Conservation (phyloP, 768 basidiomycete species). For the Naganishia antarctica region DNA sequence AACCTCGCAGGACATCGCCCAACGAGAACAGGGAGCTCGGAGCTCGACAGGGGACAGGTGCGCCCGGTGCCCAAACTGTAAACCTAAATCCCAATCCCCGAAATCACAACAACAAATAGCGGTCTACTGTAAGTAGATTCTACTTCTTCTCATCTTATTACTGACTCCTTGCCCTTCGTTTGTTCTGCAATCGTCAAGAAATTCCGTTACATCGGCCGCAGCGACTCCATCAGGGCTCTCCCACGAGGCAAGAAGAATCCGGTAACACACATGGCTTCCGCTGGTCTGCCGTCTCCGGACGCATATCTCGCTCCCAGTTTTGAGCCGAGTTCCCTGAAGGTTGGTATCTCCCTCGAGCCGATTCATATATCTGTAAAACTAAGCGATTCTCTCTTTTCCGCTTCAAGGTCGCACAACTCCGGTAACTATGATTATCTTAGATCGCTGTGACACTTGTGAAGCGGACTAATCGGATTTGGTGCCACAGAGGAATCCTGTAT, state of each 20-base stretch:
- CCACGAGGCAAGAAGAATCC: background rate
- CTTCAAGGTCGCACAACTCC: constrained; percentile 43
- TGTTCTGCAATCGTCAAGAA: background rate
- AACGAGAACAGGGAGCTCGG: no score
- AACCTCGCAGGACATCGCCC: constrained; percentile 14
- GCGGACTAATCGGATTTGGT: background rate
- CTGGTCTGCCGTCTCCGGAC: constrained; percentile 25
- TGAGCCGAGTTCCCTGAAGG: constrained; percentile 37
- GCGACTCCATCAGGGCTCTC: background rate
- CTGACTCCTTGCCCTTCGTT: background rate
- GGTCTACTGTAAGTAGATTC: background rate
- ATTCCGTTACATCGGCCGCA: no score
- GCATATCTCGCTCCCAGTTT: constrained; percentile 40
- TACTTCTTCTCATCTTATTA: background rate
- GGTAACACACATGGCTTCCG: constrained; percentile 9
- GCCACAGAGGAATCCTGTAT: constrained; percentile 36
- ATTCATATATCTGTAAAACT: background rate
- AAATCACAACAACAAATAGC: constrained; percentile 22
- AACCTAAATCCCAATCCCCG: background rate
- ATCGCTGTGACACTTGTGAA: background rate
- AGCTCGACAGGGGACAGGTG: background rate
- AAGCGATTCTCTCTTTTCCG: no score
- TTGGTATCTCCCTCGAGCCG: constrained; percentile 25
- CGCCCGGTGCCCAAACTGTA: constrained; percentile 1
- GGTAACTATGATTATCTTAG: constrained; percentile 25